phyloP scores from a whole-genome alignment of 495 filamentous ascomycete species.

The Penicillium mononematosum region DNA sequence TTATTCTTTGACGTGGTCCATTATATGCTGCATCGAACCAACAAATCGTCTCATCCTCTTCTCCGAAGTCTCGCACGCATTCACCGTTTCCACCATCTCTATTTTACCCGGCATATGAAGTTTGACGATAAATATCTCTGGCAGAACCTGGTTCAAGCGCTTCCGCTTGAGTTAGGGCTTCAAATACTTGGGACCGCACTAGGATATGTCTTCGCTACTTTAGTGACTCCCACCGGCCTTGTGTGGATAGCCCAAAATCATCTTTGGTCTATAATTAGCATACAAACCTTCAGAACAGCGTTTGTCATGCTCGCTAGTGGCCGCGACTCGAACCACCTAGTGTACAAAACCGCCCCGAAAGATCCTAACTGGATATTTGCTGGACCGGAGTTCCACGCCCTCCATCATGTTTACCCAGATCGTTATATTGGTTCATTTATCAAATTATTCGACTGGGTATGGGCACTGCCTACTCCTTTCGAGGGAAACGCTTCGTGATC shows the following conservation, averaged over 20 bases:
- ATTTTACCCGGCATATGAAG: constrained; percentile 20
- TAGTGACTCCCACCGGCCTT: not conserved
- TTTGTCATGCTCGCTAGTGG: constrained; percentile 16
- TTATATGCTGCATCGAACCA: constrained; percentile 20
- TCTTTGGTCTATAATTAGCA: not conserved
- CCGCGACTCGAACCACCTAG: constrained; percentile 21
- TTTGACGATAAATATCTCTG: constrained; percentile 19
- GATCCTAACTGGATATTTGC: constrained; percentile 19
- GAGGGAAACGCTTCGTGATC: constrained; percentile 17
- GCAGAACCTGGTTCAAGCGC: constrained; percentile 18
- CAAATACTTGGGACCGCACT: constrained; percentile 12
- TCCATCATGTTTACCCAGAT: constrained; percentile 25
- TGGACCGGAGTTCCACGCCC: constrained; percentile 23
- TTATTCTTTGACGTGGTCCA: constrained; percentile 25
- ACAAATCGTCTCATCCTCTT: constrained; percentile 15
- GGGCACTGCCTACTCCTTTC: constrained; percentile 23
- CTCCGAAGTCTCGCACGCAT: constrained; percentile 18
- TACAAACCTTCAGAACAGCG: not conserved
- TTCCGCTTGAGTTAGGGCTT: constrained; percentile 20
- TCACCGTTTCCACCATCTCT: constrained; percentile 26
- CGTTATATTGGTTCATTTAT: constrained; percentile 26
- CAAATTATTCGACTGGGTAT: constrained; percentile 26
- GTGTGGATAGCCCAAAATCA: not conserved
- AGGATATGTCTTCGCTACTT: constrained; percentile 4
- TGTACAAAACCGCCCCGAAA: constrained; percentile 18